Conservation (phyloP, 805 yeast species). For the Pichia insulana region DNA sequence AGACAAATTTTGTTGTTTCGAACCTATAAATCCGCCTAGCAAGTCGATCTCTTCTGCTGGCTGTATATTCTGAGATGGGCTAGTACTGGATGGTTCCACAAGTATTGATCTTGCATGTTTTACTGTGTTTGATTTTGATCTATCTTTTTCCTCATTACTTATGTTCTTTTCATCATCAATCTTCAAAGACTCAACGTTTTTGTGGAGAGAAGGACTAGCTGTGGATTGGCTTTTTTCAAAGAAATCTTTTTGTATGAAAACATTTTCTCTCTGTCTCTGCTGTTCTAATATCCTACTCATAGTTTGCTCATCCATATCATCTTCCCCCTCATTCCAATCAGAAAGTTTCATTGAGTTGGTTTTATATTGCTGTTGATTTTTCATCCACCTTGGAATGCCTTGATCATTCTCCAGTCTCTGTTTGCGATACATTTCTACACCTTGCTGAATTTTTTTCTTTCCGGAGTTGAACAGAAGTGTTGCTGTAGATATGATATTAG, state of each 20-base stretch:
- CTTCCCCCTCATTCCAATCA: conserved; percentile 38
- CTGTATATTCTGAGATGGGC: background rate
- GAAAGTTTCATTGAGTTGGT: conserved; percentile 28
- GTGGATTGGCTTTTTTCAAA: too few relatives aligned
- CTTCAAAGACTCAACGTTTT: too few relatives aligned
- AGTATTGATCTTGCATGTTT: conserved; percentile 1
- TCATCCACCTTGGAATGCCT: conserved; percentile 69
- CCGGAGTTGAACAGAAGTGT: conserved; percentile 51
- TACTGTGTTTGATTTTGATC: background rate
- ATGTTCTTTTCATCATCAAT: too few relatives aligned
- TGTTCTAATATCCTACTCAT: conserved; percentile 23
- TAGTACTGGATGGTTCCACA: background rate
- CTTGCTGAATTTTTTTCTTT: conserved; percentile 49
- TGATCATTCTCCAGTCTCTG: conserved; percentile 24
- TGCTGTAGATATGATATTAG: conserved; percentile 51
- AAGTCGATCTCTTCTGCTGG: background rate
- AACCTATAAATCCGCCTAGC: background rate
- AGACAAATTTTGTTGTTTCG: background rate
- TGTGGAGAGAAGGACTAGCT: too few relatives aligned
- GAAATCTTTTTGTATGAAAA: background rate
- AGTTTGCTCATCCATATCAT: conserved; percentile 30
- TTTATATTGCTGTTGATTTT: conserved; percentile 41
- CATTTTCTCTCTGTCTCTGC: conserved; percentile 14
- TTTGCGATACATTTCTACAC: conserved; percentile 48
- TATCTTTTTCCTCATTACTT: too few relatives aligned